Base-by-base conservation (phyloP, 2,329 filamentous ascomycete genomes). In the Hymenoscyphus salicellus region DNA sequence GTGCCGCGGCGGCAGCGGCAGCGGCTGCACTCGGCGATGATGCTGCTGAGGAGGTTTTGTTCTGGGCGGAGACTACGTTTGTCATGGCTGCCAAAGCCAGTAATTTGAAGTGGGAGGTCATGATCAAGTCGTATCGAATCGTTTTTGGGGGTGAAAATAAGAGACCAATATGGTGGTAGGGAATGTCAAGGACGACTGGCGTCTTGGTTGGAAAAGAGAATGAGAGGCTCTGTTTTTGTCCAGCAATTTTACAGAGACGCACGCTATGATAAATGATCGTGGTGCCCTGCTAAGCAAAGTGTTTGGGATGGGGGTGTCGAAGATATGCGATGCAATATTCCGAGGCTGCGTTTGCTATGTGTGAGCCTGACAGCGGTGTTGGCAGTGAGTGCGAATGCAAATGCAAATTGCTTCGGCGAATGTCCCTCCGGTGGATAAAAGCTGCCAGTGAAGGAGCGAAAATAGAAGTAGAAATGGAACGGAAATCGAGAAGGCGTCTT, bases 11-110 rank as follows among this genome's bases (percentile, higher is more conserved):
- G 16, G 64, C 61, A 11, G 61, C 49, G 7, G 70, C 68, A 4
- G 68, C 65, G 7, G 64, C 59, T 10, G 67, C 66, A 30, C 63
- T 60, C 5, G 67, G 55, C 28, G 68, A 62, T 26, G 30, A 28
- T 7, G 55, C 49, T 55, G 60, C 55, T 46, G 56, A 58, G 38
- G 63, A n/a, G 20, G 60, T 55, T 26, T 59, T 55, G 20, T 60
- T 56, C 33, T 67, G 61, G 11, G 67, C 70, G 2, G 64, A 65
- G 30, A 61, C 70, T 30, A 71, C 60, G 20, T 63, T 58, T 30
- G 69, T 66, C 61, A 74, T 62, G 52, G 70, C 66, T 58, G 69
- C 32, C 20, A 70, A 32, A 56, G 65, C 67, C 33, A 72, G n/a
- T 28, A 68, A 60, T 60, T 57, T 63, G 60, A 61, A 62, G 36